These are phyloP conservation scores for Hyaloscypha hepaticicola DNA, from an alignment of 495 filamentous ascomycete genomes.

Conservation along the genomic window DNA sequence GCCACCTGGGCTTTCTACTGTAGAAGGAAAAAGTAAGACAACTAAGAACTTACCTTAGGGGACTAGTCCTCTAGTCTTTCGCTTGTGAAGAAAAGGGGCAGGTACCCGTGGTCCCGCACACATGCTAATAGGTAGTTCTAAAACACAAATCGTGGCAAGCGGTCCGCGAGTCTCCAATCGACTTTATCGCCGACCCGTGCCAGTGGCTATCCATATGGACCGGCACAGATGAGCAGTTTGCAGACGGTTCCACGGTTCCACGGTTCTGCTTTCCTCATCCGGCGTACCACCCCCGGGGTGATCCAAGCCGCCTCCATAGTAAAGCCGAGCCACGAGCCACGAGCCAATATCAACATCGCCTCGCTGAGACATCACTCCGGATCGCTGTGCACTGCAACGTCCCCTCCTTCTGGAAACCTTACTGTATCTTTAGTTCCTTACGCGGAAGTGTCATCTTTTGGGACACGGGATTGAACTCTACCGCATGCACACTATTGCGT, in stretches of 20 bases:
- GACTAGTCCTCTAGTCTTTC: too few species aligned
- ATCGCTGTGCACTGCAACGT: not conserved
- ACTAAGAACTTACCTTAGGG: too few species aligned
- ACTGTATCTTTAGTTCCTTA: not conserved
- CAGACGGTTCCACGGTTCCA: too few species aligned
- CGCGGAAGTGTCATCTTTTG: not conserved
- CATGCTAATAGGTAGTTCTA: not conserved
- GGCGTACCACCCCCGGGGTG: not conserved
- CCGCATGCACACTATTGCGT: not conserved
- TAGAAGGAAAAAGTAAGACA: too few species aligned
- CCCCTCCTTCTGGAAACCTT: not conserved
- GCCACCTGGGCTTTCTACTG: too few species aligned
- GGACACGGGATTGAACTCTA: not conserved
- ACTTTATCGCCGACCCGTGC: not conserved
- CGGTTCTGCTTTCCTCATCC: too few species aligned
- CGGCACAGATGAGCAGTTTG: too few species aligned
- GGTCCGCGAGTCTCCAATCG: not conserved
- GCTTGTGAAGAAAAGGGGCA: not conserved
- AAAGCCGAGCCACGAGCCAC: not conserved
- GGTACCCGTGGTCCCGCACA: too few species aligned
- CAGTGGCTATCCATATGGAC: not conserved
- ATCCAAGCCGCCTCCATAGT: not conserved
- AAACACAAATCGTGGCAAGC: not conserved
- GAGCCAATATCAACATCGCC: not conserved
- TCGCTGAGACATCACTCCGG: not conserved